Evolutionary conservation across 179 eudicot genomes (phyloP).

Genomic region (Beta lomatogona): DNA sequence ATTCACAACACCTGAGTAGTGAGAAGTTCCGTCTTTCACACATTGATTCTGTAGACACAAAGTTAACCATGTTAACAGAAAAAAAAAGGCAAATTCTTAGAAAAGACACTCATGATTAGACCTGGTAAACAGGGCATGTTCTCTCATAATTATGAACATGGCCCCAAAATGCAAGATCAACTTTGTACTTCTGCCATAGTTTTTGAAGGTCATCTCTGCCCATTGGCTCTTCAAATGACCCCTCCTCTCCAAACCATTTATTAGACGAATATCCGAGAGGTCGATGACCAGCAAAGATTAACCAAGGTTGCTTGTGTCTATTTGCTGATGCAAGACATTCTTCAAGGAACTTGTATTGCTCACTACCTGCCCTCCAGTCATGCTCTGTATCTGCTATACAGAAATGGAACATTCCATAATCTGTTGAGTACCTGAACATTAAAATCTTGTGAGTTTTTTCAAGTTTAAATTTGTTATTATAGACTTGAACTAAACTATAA

Average conservation of each 20-base stretch:
- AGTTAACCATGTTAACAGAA: slow-evolving; percentile 59
- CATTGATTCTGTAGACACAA: slow-evolving; percentile 54
- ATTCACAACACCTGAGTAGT: slow-evolving; percentile 56
- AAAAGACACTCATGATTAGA: slow-evolving; percentile 6
- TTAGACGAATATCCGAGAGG: slow-evolving; percentile 71
- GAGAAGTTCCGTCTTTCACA: slow-evolving; percentile 51
- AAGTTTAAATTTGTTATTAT: background rate
- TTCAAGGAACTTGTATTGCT: slow-evolving; percentile 72
- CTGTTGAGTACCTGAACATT: slow-evolving; percentile 56
- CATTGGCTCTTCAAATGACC: slow-evolving; percentile 81
- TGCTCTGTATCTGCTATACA: slow-evolving; percentile 80
- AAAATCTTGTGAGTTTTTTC: background rate
- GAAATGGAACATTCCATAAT: slow-evolving; percentile 83
- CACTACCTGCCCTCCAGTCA: slow-evolving; percentile 75
- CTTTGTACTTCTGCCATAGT: slow-evolving; percentile 86
- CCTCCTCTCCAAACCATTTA: slow-evolving; percentile 48
- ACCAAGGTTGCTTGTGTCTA: slow-evolving; percentile 70
- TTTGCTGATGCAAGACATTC: slow-evolving; percentile 73
- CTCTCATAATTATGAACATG: slow-evolving; percentile 76
- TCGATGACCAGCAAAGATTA: slow-evolving; percentile 75
- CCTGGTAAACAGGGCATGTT: slow-evolving; percentile 83
- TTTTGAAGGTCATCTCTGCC: slow-evolving; percentile 85
- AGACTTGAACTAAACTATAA: too few relatives aligned
- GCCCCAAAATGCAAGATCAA: slow-evolving; percentile 74
- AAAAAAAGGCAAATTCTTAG: slow-evolving; percentile 2